Evolutionary conservation across 805 yeast species (phyloP), one percentile per base, ranked within the genome.

Genomic region (Yarrowia alimentaria): DNA sequence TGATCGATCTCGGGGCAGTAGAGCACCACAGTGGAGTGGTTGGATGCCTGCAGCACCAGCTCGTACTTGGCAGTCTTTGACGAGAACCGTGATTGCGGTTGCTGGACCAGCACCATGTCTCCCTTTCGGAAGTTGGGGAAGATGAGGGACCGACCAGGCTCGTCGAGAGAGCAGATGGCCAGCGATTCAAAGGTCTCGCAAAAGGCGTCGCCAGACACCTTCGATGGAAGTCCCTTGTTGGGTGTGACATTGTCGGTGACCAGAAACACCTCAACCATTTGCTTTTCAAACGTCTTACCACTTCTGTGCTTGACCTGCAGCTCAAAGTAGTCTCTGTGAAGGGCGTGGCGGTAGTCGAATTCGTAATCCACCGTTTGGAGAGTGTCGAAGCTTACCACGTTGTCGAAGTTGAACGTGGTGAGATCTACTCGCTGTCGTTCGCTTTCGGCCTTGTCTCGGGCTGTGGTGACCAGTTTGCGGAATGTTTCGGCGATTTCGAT

Each of bases 301-400:
- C 38, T 30, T 21, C 40, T 30, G 25, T 51, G 54, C 21, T 47
- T 32, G 25, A 51, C 30, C 7, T 21, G 34, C 29, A 51, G 20
- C 17, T 51, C 54, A 51, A 51, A 51, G 40, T 47, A 51, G 28
- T 29, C 54, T 6, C 48, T 22, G 10, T 45, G 38, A 20, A 47
- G 35, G 3, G 48, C 19, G 22, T 21, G 14, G 7, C 32, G 25
- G 32, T 49, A 33, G 19, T 51, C 35, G n/a, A 51, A 51, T 6
- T 21, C 43, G 28, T 38, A 24, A 25, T 25, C 18, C 16, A 33
- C 35, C 13, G 26, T 35, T 20, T 28, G 35, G n/a, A 47, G 43
- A 10, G 18, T 45, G 31, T 51, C 54, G 12, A 51, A 34, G 20
- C 25, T 17, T 4, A 35, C 33, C 21, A 47, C 54, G 6, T 31